These are phyloP conservation scores for Themeda triandra DNA, from an alignment of 176 grass and related monocot species.

Conservation along the genomic window DNA sequence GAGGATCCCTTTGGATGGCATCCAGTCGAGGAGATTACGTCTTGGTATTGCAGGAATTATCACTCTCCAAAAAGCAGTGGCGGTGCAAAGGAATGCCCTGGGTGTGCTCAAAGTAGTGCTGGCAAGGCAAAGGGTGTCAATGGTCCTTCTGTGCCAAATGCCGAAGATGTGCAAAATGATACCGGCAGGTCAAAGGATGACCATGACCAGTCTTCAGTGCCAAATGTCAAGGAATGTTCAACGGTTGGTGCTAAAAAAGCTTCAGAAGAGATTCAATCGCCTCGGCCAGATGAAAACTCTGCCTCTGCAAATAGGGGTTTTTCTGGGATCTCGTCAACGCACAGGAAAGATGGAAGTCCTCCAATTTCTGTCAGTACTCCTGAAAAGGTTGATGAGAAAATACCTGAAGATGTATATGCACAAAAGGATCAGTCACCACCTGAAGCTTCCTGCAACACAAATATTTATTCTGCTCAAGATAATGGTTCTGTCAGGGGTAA, in stretches of 20 bases:
- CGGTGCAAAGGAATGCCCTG: not conserved
- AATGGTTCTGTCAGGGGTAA: not conserved
- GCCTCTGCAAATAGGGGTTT: conserved; percentile 30
- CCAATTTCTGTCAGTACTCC: conserved; percentile 39
- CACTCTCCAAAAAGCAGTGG: not conserved
- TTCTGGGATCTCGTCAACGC: conserved; percentile 5
- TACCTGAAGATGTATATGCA: conserved; percentile 18
- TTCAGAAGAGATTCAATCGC: conserved; percentile 14
- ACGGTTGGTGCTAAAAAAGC: conserved; percentile 9
- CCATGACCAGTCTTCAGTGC: conserved; percentile 19
- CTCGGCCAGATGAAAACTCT: not conserved
- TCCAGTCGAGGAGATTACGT: conserved; percentile 10
- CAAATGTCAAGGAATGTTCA: conserved; percentile 17
- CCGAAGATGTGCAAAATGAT: not conserved
- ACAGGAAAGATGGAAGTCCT: conserved; percentile 25
- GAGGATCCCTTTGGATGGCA: not conserved
- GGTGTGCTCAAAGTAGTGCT: conserved; percentile 6
- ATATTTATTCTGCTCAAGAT: not conserved
- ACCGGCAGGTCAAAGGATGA: conserved; percentile 9
- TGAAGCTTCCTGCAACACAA: conserved; percentile 20
- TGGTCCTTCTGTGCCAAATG: conserved; percentile 24
- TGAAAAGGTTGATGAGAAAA: conserved; percentile 40
- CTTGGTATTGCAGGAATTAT: not conserved
- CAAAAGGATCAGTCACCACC: conserved; percentile 7
- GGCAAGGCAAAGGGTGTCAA: not conserved